Conservation (phyloP, 345 rosid genomes). For the Salix exigua region DNA sequence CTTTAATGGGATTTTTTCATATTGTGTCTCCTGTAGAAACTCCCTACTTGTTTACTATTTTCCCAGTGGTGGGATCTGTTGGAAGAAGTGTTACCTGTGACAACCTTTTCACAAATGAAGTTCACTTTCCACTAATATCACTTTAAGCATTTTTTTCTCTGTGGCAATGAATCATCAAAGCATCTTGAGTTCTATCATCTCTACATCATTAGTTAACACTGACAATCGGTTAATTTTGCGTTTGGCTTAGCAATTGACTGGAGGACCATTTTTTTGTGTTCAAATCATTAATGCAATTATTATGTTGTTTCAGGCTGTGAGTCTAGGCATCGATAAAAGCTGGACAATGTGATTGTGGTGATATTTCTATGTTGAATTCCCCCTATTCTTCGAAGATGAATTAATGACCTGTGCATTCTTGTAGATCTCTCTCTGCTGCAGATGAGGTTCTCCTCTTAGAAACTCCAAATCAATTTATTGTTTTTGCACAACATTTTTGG, state of each 20-base stretch:
- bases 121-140: too few species aligned
- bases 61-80: too few species aligned
- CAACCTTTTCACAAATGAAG: too few species aligned
- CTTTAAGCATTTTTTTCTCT: too few species aligned
- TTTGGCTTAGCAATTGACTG: background rate
- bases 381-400: constrained; percentile 27
- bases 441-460: constrained; percentile 58
- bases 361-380: constrained; percentile 20
- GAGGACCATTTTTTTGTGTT: constrained; percentile 6
- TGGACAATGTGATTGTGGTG: constrained; percentile 22
- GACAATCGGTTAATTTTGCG: background rate
- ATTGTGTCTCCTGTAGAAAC: too few species aligned
- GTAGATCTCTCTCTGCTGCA: constrained; percentile 44
- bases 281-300: constrained; percentile 21
- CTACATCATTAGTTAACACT: background rate
- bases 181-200: background rate
- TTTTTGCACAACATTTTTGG: constrained; percentile 24
- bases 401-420: constrained; percentile 34
- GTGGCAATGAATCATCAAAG: background rate
- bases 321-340: constrained; percentile 25
- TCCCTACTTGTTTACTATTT: too few species aligned
- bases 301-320: constrained; percentile 41
- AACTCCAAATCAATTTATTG: constrained; percentile 31
- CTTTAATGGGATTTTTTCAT: too few species aligned
- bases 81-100: too few species aligned